Conservation (phyloP, 495 filamentous ascomycete species). For the Letharia columbiana region DNA sequence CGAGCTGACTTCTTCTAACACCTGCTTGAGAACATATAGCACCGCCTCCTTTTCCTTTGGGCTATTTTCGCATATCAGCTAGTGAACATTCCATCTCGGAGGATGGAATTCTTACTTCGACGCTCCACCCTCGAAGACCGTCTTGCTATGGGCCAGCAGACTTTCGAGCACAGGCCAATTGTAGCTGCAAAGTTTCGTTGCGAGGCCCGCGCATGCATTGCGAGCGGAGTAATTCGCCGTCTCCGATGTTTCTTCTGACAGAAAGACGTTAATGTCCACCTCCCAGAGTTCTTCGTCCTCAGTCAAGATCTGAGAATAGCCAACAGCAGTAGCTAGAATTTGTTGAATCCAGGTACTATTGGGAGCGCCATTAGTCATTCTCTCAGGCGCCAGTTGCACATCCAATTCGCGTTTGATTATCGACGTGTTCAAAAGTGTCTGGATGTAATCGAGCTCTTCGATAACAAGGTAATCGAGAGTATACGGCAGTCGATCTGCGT, state of each 20-base stretch:
- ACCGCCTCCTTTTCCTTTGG: conserved; percentile 57
- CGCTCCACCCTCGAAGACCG: conserved; percentile 48
- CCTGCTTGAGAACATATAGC: conserved; percentile 70
- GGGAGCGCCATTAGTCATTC: conserved; percentile 40
- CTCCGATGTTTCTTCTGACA: conserved; percentile 89
- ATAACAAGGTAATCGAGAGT: conserved; percentile 89
- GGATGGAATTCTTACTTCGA: conserved; percentile 41
- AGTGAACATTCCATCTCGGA: not conserved
- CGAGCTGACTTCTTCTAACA: conserved; percentile 74
- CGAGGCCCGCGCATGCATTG: conserved; percentile 80
- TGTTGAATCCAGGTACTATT: conserved; percentile 62
- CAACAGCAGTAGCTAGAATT: conserved; percentile 69
- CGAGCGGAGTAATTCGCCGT: conserved; percentile 95
- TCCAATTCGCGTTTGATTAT: conserved; percentile 80
- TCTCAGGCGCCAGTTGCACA: conserved; percentile 52
- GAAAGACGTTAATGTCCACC: conserved; percentile 87
- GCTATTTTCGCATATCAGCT: conserved; percentile 9
- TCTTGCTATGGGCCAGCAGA: conserved; percentile 62
- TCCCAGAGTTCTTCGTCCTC: conserved; percentile 96
- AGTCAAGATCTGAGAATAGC: conserved; percentile 82
- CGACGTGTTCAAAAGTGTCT: conserved; percentile 71
- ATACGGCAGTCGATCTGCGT: conserved; percentile 85
- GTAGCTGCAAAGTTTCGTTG: conserved; percentile 67
- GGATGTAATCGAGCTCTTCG: conserved; percentile 90
- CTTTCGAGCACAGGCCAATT: conserved; percentile 78